Conservation (phyloP, 371 early-diverging fungal species). For the Quaeritorhiza haematococci region DNA sequence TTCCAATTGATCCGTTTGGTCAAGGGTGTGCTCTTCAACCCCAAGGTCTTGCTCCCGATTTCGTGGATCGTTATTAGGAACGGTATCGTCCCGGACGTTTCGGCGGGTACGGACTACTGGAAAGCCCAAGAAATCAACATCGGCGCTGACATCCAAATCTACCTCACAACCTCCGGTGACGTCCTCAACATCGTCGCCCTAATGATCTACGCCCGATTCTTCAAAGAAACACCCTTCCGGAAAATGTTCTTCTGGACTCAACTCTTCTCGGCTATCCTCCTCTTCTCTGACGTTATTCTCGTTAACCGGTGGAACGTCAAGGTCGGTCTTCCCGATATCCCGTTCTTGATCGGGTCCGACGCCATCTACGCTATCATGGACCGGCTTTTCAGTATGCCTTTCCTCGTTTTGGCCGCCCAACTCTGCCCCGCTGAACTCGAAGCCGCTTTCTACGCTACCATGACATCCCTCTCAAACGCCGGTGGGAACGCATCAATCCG, state of each 20-base stretch:
- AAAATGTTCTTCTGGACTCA: slow-evolving; percentile 20
- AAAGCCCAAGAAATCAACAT: slow-evolving; percentile 9
- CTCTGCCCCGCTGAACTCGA: slow-evolving; percentile 21
- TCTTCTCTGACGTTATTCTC: slow-evolving; percentile 10
- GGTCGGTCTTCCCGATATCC: background rate
- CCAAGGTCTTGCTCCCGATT: slow-evolving; percentile 17
- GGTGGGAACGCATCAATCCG: slow-evolving; percentile 16
- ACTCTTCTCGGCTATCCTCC: slow-evolving; percentile 7
- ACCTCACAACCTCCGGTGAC: slow-evolving; percentile 14
- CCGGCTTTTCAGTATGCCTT: slow-evolving; percentile 17
- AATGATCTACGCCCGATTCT: slow-evolving; percentile 10
- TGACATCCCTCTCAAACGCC: slow-evolving; percentile 18
- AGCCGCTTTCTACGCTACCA: slow-evolving; percentile 20
- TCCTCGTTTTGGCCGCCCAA: slow-evolving; percentile 23
- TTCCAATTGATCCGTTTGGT: background rate
- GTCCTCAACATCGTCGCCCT: slow-evolving; percentile 10
- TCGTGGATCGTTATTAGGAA: slow-evolving; percentile 16
- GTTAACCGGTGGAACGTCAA: slow-evolving; percentile 11
- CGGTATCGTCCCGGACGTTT: slow-evolving; percentile 18
- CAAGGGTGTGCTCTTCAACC: slow-evolving; percentile 12
- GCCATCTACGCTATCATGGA: slow-evolving; percentile 5
- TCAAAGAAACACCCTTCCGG: slow-evolving; percentile 13
- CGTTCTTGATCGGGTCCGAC: background rate
- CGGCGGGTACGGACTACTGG: slow-evolving; percentile 19
- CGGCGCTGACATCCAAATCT: slow-evolving; percentile 16